Base-by-base conservation (phyloP, 2,329 filamentous ascomycete genomes). In the Fusarium pseudocircinatum region DNA sequence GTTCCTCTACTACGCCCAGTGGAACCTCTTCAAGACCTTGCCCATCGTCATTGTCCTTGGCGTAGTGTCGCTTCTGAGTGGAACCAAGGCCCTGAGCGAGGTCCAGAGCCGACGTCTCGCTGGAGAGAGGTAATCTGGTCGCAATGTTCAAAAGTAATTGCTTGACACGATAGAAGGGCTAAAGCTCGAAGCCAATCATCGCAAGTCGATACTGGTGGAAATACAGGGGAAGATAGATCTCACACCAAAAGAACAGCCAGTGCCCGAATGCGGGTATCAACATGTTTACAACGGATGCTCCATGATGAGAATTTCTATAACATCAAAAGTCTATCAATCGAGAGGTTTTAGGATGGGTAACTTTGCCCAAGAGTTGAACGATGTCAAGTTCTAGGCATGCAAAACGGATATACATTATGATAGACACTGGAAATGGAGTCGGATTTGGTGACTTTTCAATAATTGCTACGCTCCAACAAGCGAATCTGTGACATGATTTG, bases 21-120 rank as follows among this genome's bases (percentile, higher is more conserved):
- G 96, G 95, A 97, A 92, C 79, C 87, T 99, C 50, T 97, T 98
- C 87, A 92, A 97, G 85, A 91, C 90, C 20, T 86, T 99, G 56
- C 95, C 95, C 9, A 91, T 91, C 32, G 91, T 92, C 60, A 87
- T 87, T 39, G 84, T 91, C 47, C 89, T 96, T 36, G 91, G 91
- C 22, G 83, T 88, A 32, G 89, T 95, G 61, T 90, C 94, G 16
- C 94, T 97, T 80, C 83, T 98, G 71, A 97, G 94, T 81, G 96
- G 96, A 63, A 95, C 92, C 80, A 92, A 95, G 82, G 96, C 96
- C 10, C 86, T 99, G 75, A 93, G 94, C 56, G 96, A 99, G 86
- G 96, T 99, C 36, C 96, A 98, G 85, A 91, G 92, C 79, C 90
- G 96, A 75, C 91, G 96, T 64, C 84, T 98, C 78, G 92, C 93